phyloP scores from a whole-genome alignment of 805 yeast genomes.

The Kurtzmaniella fragi region DNA sequence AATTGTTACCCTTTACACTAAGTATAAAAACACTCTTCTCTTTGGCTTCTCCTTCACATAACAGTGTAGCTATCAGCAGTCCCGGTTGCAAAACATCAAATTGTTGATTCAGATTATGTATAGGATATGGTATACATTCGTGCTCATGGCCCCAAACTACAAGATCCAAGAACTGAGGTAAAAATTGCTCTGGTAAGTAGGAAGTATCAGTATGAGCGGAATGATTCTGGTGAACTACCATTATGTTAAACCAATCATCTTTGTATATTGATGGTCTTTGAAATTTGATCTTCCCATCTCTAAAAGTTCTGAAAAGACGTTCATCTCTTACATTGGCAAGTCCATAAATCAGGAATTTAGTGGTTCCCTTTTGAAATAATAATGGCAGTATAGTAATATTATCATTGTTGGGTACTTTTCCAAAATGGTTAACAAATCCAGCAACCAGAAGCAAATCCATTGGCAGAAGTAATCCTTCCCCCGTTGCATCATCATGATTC shows the following conservation, averaged over 20 bases:
- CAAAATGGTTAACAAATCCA: constrained; percentile 87
- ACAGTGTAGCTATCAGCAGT: constrained; percentile 86
- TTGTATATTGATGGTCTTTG: constrained; percentile 56
- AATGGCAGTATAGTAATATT: constrained; percentile 70
- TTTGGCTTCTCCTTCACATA: constrained; percentile 78
- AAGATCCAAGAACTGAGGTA: constrained; percentile 78
- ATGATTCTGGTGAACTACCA: constrained; percentile 92
- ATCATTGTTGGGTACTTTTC: constrained; percentile 73
- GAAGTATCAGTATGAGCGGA: constrained; percentile 74
- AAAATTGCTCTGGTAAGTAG: constrained; percentile 75
- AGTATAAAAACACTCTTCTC: constrained; percentile 72
- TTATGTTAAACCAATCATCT: constrained; percentile 74
- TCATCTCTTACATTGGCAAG: constrained; percentile 88
- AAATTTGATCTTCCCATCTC: constrained; percentile 76
- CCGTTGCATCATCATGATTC: constrained; percentile 95
- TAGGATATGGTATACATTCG: constrained; percentile 77
- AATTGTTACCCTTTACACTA: constrained; percentile 54
- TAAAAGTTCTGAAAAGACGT: constrained; percentile 72
- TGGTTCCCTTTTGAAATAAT: constrained; percentile 73
- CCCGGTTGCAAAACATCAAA: constrained; percentile 90
- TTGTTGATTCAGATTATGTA: constrained; percentile 51
- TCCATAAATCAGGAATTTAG: constrained; percentile 84
- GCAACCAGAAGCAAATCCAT: constrained; percentile 77
- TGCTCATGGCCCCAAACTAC: constrained; percentile 98
- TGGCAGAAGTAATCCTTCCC: constrained; percentile 76